Percentiles rank a stretch among this genome's conserved stretches.
These are phyloP conservation scores for Metschnikowia bowlesiae DNA, from an alignment of 805 yeast genomes.

Conservation along the genomic window DNA sequence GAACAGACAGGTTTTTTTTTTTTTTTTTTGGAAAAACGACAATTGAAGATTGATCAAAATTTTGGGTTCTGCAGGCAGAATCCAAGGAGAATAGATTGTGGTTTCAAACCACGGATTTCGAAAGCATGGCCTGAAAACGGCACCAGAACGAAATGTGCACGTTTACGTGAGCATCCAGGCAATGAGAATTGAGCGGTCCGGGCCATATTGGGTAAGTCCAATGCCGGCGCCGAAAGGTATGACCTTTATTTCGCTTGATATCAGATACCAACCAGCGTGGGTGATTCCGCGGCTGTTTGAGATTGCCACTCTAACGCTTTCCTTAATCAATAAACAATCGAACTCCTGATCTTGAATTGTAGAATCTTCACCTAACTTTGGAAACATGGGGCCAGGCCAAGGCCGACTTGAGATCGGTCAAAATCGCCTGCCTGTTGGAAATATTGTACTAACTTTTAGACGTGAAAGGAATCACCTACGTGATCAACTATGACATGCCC, in stretches of 20 bases:
- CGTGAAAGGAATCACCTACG: constrained; percentile 94
- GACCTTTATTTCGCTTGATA: constrained; percentile 2
- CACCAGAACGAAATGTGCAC: background rate
- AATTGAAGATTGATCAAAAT: constrained; percentile 3
- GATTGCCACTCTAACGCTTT: constrained; percentile 9
- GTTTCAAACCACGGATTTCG: constrained; percentile 1
- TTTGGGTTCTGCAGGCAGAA: constrained; percentile 2
- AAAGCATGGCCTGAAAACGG: constrained; percentile 1
- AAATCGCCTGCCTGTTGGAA: background rate
- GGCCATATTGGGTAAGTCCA: constrained; percentile 2
- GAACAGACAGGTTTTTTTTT: constrained; percentile 3
- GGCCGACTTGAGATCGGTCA: too few species aligned
- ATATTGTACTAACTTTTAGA: constrained; percentile 51
- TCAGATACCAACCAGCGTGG: background rate
- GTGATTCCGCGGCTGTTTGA: constrained; percentile 5
- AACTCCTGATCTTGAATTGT: constrained; percentile 18
- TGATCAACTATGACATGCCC: constrained; percentile 96
- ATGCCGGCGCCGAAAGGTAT: constrained; percentile 2
- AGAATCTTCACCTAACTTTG: constrained; percentile 11
- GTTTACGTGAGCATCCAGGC: background rate
- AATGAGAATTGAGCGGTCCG: background rate
- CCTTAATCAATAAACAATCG: constrained; percentile 21
- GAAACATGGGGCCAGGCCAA: background rate
- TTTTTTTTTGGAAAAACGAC: constrained; percentile 2
- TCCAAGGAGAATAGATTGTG: constrained; percentile 15